Evolutionary conservation across 805 yeast genomes (phyloP).

Genomic region (Henningerozyma blattae): DNA sequence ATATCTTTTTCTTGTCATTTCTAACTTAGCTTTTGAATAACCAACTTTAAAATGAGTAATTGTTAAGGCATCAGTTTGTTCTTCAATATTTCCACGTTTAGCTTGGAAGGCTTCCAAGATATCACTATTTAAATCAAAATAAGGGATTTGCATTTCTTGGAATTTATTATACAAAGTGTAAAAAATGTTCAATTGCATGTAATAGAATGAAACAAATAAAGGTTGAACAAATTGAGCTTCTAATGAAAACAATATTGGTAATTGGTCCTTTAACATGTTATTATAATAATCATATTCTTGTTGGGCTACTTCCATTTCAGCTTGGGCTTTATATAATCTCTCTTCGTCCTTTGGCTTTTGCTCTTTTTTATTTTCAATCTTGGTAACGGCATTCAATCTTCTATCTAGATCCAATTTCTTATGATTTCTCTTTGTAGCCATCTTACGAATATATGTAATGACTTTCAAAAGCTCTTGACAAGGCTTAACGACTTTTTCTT

Average conservation of each 20-base stretch:
- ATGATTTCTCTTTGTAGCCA: conserved; percentile 92
- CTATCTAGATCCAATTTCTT: conserved; percentile 92
- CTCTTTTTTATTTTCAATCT: conserved; percentile 73
- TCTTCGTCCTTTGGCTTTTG: conserved; percentile 85
- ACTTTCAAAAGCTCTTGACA: conserved; percentile 82
- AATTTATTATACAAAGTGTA: conserved; percentile 82
- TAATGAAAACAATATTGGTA: conserved; percentile 76
- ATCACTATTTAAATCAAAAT: conserved; percentile 78
- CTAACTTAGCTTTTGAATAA: conserved; percentile 75
- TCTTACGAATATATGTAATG: conserved; percentile 73
- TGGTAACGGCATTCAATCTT: conserved; percentile 54
- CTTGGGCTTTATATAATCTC: conserved; percentile 76
- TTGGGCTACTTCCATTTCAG: conserved; percentile 79
- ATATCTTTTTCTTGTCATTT: conserved; percentile 67
- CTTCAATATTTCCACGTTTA: conserved; percentile 88
- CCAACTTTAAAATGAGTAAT: conserved; percentile 84
- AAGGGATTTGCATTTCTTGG: conserved; percentile 95
- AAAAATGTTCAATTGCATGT: conserved; percentile 94
- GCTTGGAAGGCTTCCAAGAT: conserved; percentile 65
- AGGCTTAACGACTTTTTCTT: conserved; percentile 78
- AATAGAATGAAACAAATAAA: conserved; percentile 84
- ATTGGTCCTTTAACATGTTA: conserved; percentile 82
- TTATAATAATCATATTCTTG: conserved; percentile 95
- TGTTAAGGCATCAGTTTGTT: conserved; percentile 79
- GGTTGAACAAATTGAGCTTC: conserved; percentile 92